phyloP scores from a whole-genome alignment of 345 rosid species.

The Eucalyptus dawsonii region DNA sequence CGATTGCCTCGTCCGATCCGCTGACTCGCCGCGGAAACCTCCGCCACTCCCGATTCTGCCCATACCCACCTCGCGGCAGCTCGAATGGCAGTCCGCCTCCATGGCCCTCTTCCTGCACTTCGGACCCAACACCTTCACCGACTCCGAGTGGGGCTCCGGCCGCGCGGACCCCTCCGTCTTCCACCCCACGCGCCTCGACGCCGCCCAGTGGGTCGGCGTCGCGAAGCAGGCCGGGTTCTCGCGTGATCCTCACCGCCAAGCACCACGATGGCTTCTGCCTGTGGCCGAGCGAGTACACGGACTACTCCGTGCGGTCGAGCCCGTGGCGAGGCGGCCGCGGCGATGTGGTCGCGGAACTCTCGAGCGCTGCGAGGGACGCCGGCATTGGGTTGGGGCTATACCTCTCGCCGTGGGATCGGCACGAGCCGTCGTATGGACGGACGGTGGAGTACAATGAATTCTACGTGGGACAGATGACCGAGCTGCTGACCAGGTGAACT shows the following conservation, averaged over 20 bases:
- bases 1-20: background rate
- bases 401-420: conserved; percentile 95
- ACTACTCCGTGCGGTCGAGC: conserved; percentile 64
- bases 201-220: conserved; percentile 74
- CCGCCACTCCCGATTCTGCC: conserved; percentile 82
- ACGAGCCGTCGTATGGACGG: conserved; percentile 56
- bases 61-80: conserved; percentile 61
- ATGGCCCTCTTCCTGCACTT: conserved; percentile 82
- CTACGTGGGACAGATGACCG: conserved; percentile 80
- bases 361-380: conserved; percentile 44
- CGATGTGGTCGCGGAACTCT: conserved; percentile 61
- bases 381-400: conserved; percentile 61
- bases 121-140: conserved; percentile 81
- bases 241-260: conserved; percentile 66
- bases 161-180: conserved; percentile 54
- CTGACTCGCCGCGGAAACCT: conserved; percentile 10
- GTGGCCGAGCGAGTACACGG: conserved; percentile 71
- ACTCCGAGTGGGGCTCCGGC: conserved; percentile 88
- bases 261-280: conserved; percentile 98
- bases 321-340: conserved; percentile 59
- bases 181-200: conserved; percentile 48
- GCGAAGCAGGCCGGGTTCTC: conserved; percentile 67
- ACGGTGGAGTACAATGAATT: conserved; percentile 79
- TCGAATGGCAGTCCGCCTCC: conserved; percentile 70
- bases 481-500: conserved; percentile 60